Evolutionary conservation across 2,329 filamentous ascomycete species (phyloP), one percentile per base, ranked within the genome.

Genomic region (Cladosporium phlei): DNA sequence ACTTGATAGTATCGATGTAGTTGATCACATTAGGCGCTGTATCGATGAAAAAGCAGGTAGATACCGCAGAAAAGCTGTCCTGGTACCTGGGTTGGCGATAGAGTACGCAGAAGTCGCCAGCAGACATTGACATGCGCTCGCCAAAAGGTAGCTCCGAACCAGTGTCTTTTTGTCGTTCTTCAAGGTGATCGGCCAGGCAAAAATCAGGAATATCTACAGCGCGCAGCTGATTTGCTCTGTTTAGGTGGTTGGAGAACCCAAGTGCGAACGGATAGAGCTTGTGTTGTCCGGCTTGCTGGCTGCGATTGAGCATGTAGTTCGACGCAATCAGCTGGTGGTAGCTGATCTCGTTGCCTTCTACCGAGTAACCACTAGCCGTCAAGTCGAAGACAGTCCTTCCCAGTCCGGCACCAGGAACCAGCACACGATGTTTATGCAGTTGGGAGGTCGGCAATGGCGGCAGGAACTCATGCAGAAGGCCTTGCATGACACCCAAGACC

Each of bases 241-340:
- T 82, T 27, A 74, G 69, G 58, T 96, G 85, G 62, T 98, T 97
- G 5, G 88, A 95, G 65, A 96, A 95, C 35, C 80, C 82, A 53
- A 93, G 79, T 3, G 88, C 80, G 79, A 91, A 98, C 0, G 93
- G 93, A 60, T 85, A 87, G 42, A 98, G 75, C 7, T 74, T 80
- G 66, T 89, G 88, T 51, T 85, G 75, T 12, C 75, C 75, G 0
- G 77, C 77, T 2, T 65, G 61, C 0, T 71, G 58, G 4, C 83
- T 86, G 57, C 74, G 76, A 64, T 91, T 90, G 38, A 90, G 77
- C 12, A 90, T 78, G 61, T 86, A 80, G 52, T 78, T 79, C 48
- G 87, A 94, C 1, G 88, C 88, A 48, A 97, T 75, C n/a, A 98
- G 78, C 64, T 95, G 88, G 65, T 98, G 93, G 62, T 95, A 97